Evolutionary conservation across 2,329 filamentous ascomycete species (phyloP).

Genomic region (Mycosphaerella sp.): DNA sequence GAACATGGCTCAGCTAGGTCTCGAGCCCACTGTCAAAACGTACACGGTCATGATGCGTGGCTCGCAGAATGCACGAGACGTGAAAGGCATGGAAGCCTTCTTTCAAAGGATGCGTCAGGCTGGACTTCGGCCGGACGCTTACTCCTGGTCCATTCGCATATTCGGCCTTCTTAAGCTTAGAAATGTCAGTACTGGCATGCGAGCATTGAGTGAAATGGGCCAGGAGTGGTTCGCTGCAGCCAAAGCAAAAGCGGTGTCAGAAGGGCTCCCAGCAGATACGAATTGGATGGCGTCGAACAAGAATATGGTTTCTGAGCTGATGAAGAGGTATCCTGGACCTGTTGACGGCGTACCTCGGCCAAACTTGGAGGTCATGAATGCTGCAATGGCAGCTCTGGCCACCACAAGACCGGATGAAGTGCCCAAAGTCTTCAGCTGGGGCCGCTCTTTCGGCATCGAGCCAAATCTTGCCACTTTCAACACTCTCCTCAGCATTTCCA

Average conservation of each 20-base stretch:
- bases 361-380: constrained; percentile 60
- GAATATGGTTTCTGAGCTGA: constrained; percentile 13
- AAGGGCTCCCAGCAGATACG: constrained; percentile 1
- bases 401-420: constrained; percentile 46
- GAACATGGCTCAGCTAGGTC: constrained; percentile 47
- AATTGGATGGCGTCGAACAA: constrained; percentile 16
- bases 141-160: constrained; percentile 66
- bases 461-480: constrained; percentile 33
- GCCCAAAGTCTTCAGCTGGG: constrained; percentile 48
- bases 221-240: constrained; percentile 48
- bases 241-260: constrained; percentile 16
- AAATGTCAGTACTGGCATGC: constrained; percentile 52
- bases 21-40: constrained; percentile 56
- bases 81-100: constrained; percentile 55
- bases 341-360: constrained; percentile 50
- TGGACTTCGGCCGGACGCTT: constrained; percentile 54
- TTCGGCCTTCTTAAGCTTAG: constrained; percentile 52
- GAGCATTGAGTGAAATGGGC: constrained; percentile 61
- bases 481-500: constrained; percentile 29
- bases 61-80: constrained; percentile 55
- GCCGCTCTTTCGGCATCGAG: constrained; percentile 31
- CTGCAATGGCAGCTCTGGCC: constrained; percentile 60
- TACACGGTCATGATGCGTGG: constrained; percentile 71
- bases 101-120: constrained; percentile 59
- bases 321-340: constrained; percentile 22